A percentile compares a stretch with the other conserved stretches of the same genome.
These are phyloP conservation scores for Hemileia vastatrix DNA, from an alignment of 1,284 basidiomycete species.

Conservation along the genomic window DNA sequence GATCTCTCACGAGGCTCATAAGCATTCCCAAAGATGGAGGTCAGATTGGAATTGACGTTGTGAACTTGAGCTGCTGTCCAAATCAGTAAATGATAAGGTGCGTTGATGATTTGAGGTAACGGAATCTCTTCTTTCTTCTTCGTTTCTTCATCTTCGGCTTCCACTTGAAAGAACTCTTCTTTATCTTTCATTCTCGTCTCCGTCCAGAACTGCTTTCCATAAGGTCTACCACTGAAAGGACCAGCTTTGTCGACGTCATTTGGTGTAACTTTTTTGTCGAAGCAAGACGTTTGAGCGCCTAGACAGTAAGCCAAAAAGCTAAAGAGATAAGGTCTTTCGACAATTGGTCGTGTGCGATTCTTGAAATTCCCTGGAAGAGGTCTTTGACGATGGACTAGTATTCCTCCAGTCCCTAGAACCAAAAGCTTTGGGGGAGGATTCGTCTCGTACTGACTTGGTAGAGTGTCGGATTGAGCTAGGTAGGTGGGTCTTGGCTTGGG, in stretches of 20 bases:
- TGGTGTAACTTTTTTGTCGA: neutral
- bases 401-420: neutral
- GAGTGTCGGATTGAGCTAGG: no score
- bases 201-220: neutral
- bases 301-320: conserved; percentile 37
- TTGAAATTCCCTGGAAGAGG: neutral
- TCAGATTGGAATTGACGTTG: neutral
- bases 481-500: no score
- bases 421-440: no score
- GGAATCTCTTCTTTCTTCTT: neutral
- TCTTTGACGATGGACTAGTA: neutral
- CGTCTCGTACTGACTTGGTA: no score
- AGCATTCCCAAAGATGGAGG: no score
- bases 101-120: neutral
- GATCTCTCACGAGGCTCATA: no score
- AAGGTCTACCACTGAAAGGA: neutral
- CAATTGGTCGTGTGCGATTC: neutral
- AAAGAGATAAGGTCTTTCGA: conserved; percentile 30
- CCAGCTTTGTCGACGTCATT: neutral
- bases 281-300: conserved; percentile 18
- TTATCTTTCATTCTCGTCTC: neutral
- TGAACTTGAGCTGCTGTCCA: neutral
- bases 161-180: neutral
- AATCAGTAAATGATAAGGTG: neutral
- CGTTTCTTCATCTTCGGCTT: neutral